phyloP scores from a whole-genome alignment of 2,329 filamentous ascomycete species.

The Colletotrichum sansevieriae region DNA sequence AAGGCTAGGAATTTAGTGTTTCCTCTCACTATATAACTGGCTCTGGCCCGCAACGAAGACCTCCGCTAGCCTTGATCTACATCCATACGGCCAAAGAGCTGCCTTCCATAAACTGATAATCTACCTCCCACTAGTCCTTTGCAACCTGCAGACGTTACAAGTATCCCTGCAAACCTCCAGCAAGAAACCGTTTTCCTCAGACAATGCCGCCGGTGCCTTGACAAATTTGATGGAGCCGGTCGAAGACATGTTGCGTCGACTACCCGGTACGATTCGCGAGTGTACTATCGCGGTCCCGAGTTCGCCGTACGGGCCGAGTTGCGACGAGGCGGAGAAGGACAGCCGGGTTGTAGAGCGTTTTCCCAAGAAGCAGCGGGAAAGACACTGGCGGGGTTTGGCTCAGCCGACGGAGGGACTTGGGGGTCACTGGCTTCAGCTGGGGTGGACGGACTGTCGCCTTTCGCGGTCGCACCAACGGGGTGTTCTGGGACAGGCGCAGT shows the following conservation, averaged over 20 bases:
- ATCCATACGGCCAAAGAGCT: not conserved
- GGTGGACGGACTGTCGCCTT: conserved; percentile 20
- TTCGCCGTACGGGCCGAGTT: conserved; percentile 42
- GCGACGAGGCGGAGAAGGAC: conserved; percentile 36
- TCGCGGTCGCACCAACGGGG: not conserved
- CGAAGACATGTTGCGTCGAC: conserved; percentile 43
- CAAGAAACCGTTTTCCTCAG: not conserved
- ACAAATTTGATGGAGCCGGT: conserved; percentile 26
- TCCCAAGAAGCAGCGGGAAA: conserved; percentile 40
- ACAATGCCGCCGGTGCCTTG: not conserved
- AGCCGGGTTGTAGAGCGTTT: conserved; percentile 40
- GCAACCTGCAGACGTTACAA: conserved; percentile 17
- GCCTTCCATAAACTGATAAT: conserved; percentile 9
- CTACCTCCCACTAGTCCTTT: conserved; percentile 3
- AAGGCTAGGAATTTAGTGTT: not conserved
- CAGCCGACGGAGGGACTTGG: conserved; percentile 26
- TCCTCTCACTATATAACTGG: conserved; percentile 2
- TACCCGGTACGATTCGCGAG: conserved; percentile 41
- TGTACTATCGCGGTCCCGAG: conserved; percentile 45
- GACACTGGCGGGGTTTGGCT: conserved; percentile 44
- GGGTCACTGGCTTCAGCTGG: conserved; percentile 48
- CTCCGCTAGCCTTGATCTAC: not conserved
- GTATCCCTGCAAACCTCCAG: conserved; percentile 1
- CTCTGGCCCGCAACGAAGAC: not conserved
- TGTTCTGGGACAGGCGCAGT: not conserved